Conservation (phyloP, 2,329 filamentous ascomycete species). For the Alternaria brassicae region DNA sequence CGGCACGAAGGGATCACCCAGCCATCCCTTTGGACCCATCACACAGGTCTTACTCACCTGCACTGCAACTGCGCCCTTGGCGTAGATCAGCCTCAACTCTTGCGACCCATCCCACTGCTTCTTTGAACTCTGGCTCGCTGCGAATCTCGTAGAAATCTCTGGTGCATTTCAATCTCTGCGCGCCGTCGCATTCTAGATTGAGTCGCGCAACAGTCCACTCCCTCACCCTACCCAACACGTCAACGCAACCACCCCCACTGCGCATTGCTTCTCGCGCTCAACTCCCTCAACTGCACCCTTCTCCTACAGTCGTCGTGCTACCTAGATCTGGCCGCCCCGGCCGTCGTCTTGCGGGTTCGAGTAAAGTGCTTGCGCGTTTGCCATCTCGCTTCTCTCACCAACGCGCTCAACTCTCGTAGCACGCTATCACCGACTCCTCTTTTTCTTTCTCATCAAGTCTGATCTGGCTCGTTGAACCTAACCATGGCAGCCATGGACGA, state of each 20-base stretch:
- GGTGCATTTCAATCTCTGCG: conserved; percentile 29
- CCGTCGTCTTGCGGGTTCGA: conserved; percentile 35
- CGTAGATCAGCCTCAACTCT: conserved; percentile 29
- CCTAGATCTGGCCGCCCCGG: conserved; percentile 36
- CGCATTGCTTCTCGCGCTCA: conserved; percentile 28
- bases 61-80: conserved; percentile 28
- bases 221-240: conserved; percentile 31
- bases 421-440: conserved; percentile 14
- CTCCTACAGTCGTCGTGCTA: conserved; percentile 33
- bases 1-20: conserved; percentile 14
- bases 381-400: conserved; percentile 28
- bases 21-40: conserved; percentile 12
- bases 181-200: conserved; percentile 36
- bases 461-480: conserved; percentile 37
- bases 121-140: conserved; percentile 31
- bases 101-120: conserved; percentile 26
- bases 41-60: conserved; percentile 26
- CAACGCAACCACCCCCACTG: conserved; percentile 25
- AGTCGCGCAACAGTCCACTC: conserved; percentile 26
- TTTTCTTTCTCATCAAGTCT: conserved; percentile 31
- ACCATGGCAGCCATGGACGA: conserved; percentile 80
- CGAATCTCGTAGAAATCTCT: conserved; percentile 26
- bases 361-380: conserved; percentile 36
- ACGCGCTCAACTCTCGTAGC: conserved; percentile 14
- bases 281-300: conserved; percentile 31